Evolutionary conservation across 1,139 yeast genomes (phyloP), one percentile per base, ranked within the genome.

Genomic region (Yarrowia galli): DNA sequence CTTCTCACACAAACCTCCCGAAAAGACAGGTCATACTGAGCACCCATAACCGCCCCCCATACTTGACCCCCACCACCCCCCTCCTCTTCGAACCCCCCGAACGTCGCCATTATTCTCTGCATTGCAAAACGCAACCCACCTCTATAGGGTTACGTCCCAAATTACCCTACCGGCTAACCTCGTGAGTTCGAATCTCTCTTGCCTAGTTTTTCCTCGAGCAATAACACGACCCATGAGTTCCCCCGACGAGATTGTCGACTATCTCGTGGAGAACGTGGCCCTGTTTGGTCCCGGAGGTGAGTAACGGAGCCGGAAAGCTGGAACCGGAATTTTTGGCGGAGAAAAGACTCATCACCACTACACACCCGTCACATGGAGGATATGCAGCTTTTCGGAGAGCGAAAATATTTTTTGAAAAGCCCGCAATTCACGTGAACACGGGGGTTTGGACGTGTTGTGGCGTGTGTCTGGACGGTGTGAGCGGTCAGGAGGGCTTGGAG

Each of bases 271-370:
- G 68, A 71, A 73, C 54, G 69, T 77, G 56, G 78, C 79, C 15
- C 71, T 75, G 67, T 76, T 75, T 68, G 79, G 79, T 10, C 75
- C 74, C 66, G 71, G 72, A 49, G 79, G 80, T 77, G 72, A 25
- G 78, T 70, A 13, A 13, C 5, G 8, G 16, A 12, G 22, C 22
- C 12, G 51, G 23, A 18, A 3, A 6, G n/a, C 18, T 2, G 16
- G 3, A 32, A 10, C 1, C 12, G 22, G 15, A 23, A 54, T 22
- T 38, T 18, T 18, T 18, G 25, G 5, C n/a, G 16, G 28, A 51
- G 18, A 23, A 16, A 25, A 16, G 10, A 23, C 35, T 13, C 13
- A 28, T 43, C 48, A 12, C 32, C 4, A 45, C 49, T 0, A 3
- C 15, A 20, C 23, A 46, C 35, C 3, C 7, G 51, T 25, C 51